Conservation (phyloP, 2,329 filamentous ascomycete genomes). For the Aplosporella prunicola region DNA sequence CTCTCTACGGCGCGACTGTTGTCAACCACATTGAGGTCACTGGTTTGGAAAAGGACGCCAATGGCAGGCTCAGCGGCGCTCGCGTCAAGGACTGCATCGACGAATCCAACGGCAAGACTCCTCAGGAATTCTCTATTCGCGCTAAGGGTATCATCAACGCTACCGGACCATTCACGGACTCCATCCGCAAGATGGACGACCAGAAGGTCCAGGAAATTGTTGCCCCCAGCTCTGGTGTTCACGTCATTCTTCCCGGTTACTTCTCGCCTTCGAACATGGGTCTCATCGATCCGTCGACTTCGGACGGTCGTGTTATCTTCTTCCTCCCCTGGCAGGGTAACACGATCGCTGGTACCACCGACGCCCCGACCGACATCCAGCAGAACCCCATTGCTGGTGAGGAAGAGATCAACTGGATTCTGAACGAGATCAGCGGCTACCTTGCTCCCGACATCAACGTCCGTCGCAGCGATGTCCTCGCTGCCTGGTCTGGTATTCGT, state of each 20-base stretch:
- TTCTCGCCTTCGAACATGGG: conserved; percentile 81
- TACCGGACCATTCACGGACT: conserved; percentile 79
- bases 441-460: conserved; percentile 77
- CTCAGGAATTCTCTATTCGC: conserved; percentile 58
- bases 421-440: conserved; percentile 74
- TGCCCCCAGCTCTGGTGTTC: conserved; percentile 74
- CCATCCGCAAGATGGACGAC: conserved; percentile 78
- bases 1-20: conserved; percentile 74
- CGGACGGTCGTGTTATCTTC: conserved; percentile 84
- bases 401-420: conserved; percentile 79
- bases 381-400: conserved; percentile 69
- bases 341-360: conserved; percentile 82
- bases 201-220: conserved; percentile 65
- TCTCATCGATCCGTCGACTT: conserved; percentile 75
- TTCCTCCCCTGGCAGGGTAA: conserved; percentile 91
- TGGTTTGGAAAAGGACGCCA: conserved; percentile 61
- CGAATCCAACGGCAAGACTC: conserved; percentile 52
- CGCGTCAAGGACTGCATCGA: conserved; percentile 60
- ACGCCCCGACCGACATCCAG: conserved; percentile 63
- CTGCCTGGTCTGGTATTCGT: conserved; percentile 81
- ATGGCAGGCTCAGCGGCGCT: conserved; percentile 65
- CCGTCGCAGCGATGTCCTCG: conserved; percentile 75
- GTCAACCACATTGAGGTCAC: conserved; percentile 80
- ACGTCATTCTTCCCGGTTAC: conserved; percentile 79
- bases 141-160: conserved; percentile 82